A percentile compares a stretch with the other conserved stretches of the same genome.
These are phyloP conservation scores for Erodium chrysanthum DNA, from an alignment of 441 rosid species.

Conservation along the genomic window DNA sequence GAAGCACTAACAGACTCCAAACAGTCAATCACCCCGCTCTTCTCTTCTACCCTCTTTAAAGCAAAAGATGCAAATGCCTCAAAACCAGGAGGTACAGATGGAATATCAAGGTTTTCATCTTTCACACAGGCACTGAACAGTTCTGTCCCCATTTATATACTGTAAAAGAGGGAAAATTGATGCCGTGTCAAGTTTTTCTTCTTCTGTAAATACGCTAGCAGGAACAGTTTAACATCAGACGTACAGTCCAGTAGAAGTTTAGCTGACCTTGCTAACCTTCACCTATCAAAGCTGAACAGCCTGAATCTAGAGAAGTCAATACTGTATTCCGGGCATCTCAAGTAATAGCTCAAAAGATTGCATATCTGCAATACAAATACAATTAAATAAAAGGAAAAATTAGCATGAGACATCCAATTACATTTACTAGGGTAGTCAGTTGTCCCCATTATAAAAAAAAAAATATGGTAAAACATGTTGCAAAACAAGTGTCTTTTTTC, in stretches of 20 bases:
- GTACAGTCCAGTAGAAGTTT: slow-evolving; percentile 9
- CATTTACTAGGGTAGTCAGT: not conserved
- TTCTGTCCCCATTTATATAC: slow-evolving; percentile 72
- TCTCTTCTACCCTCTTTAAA: slow-evolving; percentile 37
- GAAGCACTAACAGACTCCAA: slow-evolving; percentile 35
- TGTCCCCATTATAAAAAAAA: not conserved
- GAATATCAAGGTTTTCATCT: slow-evolving; percentile 81
- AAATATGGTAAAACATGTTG: not conserved
- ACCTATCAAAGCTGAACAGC: not conserved
- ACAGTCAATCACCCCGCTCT: slow-evolving; percentile 25
- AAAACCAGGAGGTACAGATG: slow-evolving; percentile 90
- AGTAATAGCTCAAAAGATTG: not conserved
- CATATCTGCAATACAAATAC: not conserved
- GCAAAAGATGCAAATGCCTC: slow-evolving; percentile 75
- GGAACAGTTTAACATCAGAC: not conserved
- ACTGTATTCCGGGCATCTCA: not conserved
- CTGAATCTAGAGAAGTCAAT: not conserved
- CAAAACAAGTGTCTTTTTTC: not conserved
- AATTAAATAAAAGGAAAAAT: not conserved
- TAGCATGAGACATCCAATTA: not conserved
- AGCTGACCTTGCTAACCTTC: slow-evolving; percentile 5
- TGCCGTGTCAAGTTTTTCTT: not conserved
- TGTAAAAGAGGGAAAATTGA: slow-evolving; percentile 11
- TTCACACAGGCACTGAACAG: slow-evolving; percentile 69
- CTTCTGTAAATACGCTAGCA: slow-evolving; percentile 3